Conservation (phyloP, 768 basidiomycete species). For the Suillus subalutaceus region DNA sequence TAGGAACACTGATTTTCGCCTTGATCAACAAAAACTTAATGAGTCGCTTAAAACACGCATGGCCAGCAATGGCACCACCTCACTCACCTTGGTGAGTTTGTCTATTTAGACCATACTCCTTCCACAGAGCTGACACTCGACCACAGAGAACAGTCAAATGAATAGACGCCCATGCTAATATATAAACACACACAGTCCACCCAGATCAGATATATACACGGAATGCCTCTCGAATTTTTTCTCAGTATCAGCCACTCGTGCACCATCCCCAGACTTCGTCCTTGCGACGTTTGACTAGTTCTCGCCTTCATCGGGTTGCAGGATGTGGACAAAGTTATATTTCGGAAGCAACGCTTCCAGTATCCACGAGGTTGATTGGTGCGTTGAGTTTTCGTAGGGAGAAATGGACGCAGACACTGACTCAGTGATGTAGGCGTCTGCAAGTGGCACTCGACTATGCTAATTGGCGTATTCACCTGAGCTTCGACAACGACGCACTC, state of each 20-base stretch:
- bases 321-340: constrained; percentile 84
- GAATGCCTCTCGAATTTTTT: constrained; percentile 96
- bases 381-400: constrained; percentile 55
- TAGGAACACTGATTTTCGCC: not conserved
- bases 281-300: constrained; percentile 49
- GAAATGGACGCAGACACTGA: constrained; percentile 52
- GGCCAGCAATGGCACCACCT: constrained; percentile 86
- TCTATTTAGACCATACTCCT: not conserved
- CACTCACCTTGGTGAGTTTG: constrained; percentile 73
- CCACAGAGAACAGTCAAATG: constrained; percentile 78
- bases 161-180: constrained; percentile 96
- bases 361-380: constrained; percentile 81
- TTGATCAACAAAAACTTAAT: not conserved
- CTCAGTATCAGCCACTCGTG: constrained; percentile 44
- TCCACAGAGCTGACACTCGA: constrained; percentile 12
- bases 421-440: constrained; percentile 68
- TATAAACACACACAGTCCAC: constrained; percentile 86
- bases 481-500: constrained; percentile 93
- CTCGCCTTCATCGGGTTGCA: constrained; percentile 95
- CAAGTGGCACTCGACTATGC: constrained; percentile 91
- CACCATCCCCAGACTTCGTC: constrained; percentile 20
- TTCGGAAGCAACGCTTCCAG: constrained; percentile 72
- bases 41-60: not conserved
- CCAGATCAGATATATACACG: constrained; percentile 92
- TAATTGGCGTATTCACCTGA: constrained; percentile 90